Base-by-base conservation (phyloP, 2,329 filamentous ascomycete genomes). In the Colletotrichum siamense region DNA sequence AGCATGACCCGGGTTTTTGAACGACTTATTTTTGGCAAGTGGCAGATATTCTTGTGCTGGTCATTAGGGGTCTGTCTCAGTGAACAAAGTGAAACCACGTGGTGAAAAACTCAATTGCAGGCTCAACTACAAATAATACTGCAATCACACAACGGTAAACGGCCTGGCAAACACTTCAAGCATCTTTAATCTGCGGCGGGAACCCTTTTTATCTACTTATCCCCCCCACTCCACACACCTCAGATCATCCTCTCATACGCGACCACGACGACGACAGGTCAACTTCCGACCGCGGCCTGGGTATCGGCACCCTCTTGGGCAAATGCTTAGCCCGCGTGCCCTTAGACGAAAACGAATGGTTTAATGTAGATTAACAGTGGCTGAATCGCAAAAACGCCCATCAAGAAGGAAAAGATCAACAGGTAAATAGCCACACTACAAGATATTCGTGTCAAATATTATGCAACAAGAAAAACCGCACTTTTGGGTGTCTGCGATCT, bases 1-100 rank as follows among this genome's bases (percentile, higher is more conserved):
- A 59, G 65, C 76, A 76, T 65, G 64, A 62, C 59, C 24, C 32
- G 44, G 30, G 36, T 64, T 73, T 69, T 15, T 69, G 62, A 57
- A 24, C 36, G 6, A 22, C 16, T 55, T 52, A 6, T 32, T 67
- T 67, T 34, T 24, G 18, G 5, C 62, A 24, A 24, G 34, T 22
- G 34, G 5, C 34, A 24, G 32, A n/a, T 32, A 24, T 36, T 22
- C 61, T 15, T 16, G n/a, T 64, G 61, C 9, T 39, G n/a, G n/a
- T 22, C n/a, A 24, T 22, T 52, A 22, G 44, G 44, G 44, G n/a
- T 52, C 44, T 52, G 44, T 52, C 44, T 22, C 44, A 13, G 44
- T 52, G 44, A 24, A 52, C 44, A 52, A 22, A 52, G 44, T 30
- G 55, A 59, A 18, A 30, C 55, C 55, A 59, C 55, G 24, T 59